These are phyloP conservation scores for Pichia sp. DNA, from an alignment of 1,139 yeast genomes.

Conservation along the genomic window DNA sequence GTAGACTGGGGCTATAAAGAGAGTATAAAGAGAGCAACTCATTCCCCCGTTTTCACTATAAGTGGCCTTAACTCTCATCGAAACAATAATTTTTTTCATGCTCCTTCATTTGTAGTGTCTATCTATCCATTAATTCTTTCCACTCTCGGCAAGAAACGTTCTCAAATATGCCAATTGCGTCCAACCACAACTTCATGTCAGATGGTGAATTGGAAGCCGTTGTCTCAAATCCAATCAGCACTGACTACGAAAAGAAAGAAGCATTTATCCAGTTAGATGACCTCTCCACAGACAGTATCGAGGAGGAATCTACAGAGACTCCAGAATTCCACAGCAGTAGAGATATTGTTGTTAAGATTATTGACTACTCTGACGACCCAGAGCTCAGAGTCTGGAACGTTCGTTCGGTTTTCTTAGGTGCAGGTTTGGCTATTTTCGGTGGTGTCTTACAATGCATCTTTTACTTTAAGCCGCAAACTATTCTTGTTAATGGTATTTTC, in stretches of 20 bases:
- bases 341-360: slow-evolving; percentile 20
- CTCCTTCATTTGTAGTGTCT: no score
- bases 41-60: no score
- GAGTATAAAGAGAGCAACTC: no score
- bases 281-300: neutral
- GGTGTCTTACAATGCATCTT: slow-evolving; percentile 28
- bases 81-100: no score
- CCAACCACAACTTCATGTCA: neutral
- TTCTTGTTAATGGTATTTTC: slow-evolving; percentile 27
- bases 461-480: slow-evolving; percentile 29
- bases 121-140: no score
- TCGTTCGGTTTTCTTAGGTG: slow-evolving; percentile 25
- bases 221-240: slow-evolving; percentile 1
- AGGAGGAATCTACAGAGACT: neutral
- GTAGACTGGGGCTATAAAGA: no score
- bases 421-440: slow-evolving; percentile 28
- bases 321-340: slow-evolving; percentile 7
- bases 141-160: no score
- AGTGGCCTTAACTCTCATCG: no score
- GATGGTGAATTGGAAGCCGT: slow-evolving; percentile 1
- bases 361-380: slow-evolving; percentile 23
- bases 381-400: slow-evolving; percentile 24
- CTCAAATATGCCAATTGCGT: neutral
- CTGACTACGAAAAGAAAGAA: neutral
- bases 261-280: neutral